phyloP scores from a whole-genome alignment of 2,329 filamentous ascomycete genomes.

The Arthroderma uncinatum region DNA sequence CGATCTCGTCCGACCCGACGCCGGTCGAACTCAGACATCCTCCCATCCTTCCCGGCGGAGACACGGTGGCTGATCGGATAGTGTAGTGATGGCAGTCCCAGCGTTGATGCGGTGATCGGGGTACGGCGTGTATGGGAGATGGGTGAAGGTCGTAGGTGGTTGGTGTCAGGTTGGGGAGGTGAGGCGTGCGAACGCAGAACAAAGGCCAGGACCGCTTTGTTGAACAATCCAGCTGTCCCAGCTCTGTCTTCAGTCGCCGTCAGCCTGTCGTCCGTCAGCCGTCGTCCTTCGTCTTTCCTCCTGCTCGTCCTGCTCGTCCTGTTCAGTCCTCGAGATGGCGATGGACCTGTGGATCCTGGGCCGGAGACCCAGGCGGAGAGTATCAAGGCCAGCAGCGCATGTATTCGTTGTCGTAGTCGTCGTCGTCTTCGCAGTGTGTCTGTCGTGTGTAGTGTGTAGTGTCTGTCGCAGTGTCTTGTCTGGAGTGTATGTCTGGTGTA shows the following conservation, averaged over 20 bases:
- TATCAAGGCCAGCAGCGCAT: neutral
- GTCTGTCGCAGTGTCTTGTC: neutral
- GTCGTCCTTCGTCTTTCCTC: neutral
- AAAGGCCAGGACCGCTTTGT: neutral
- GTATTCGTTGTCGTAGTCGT: neutral
- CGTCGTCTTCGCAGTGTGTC: neutral
- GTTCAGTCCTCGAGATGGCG: neutral
- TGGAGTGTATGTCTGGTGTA: too few relatives aligned
- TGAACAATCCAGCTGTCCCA: too few relatives aligned
- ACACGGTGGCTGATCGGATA: neutral
- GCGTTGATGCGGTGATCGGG: neutral
- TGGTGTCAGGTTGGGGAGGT: constrained; percentile 16
- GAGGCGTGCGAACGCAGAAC: neutral
- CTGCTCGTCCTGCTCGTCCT: neutral
- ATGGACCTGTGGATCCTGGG: neutral
- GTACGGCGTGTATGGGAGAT: neutral
- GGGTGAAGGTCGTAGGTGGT: neutral
- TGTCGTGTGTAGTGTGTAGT: neutral
- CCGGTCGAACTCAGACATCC: constrained; percentile 64
- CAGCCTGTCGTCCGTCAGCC: neutral
- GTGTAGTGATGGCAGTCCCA: neutral
- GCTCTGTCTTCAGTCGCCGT: neutral
- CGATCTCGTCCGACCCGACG: constrained; percentile 56
- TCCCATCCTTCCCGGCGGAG: constrained; percentile 53
- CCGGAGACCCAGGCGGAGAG: neutral